Conservation (phyloP, 2,329 filamentous ascomycete genomes). For the Trichophyton equinum region DNA sequence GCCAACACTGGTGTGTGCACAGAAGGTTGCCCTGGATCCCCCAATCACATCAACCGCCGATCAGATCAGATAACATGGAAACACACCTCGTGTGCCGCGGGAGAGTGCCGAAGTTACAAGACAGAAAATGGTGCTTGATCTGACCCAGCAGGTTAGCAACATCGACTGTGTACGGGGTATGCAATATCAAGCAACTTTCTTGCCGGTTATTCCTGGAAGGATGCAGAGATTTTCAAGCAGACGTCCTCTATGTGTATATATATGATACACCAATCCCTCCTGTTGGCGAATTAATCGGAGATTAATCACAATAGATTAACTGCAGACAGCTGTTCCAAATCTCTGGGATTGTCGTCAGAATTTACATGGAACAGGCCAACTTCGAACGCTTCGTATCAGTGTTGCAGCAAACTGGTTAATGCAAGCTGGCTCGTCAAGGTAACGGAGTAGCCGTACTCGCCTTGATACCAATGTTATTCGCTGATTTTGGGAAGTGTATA, state of each 20-base stretch:
- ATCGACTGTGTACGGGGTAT: slow-evolving; percentile 38
- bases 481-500: no score
- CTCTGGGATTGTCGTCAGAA: no score
- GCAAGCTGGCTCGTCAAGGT: background rate
- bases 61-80: slow-evolving; percentile 83
- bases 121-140: slow-evolving; percentile 83
- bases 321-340: background rate
- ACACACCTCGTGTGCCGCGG: slow-evolving; percentile 70
- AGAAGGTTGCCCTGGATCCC: slow-evolving; percentile 46
- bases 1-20: slow-evolving; percentile 83
- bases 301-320: background rate
- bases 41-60: slow-evolving; percentile 75
- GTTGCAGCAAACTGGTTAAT: no score
- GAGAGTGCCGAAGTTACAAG: slow-evolving; percentile 70
- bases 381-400: no score
- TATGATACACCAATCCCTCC: no score
- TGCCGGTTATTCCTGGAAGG: slow-evolving; percentile 71
- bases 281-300: background rate
- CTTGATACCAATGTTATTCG: no score
- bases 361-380: background rate
- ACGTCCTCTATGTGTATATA: no score
- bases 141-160: slow-evolving; percentile 47
- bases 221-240: slow-evolving; percentile 59
- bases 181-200: background rate
- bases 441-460: background rate